Evolutionary conservation across 306 rosid species (phyloP), one percentile per base, ranked within the genome.

Genomic region (Ormosia semicastrata): DNA sequence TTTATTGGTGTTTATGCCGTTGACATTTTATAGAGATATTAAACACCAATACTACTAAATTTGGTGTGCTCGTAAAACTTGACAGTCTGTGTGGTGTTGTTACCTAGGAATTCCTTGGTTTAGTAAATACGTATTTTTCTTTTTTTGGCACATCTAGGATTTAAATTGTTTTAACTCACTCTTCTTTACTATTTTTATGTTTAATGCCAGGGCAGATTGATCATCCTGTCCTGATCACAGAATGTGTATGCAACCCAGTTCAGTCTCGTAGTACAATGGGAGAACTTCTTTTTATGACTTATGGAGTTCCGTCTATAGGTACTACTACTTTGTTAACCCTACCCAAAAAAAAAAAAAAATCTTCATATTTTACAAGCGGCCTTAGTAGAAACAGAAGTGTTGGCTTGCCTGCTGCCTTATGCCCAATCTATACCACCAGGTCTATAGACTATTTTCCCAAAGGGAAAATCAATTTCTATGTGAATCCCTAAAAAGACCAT

Each of bases 221-320:
- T 87, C 98, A 96, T 82, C 97, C 99, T 52, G 83, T 93, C 84
- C 90, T 93, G 89, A 89, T 96, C 66, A 96, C 99, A 75, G 97
- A 96, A 87, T 96, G 99, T 32, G 90, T 86, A 8, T 88, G 98
- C 94, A 96, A 96, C 85, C 97, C 99, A 54, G 86, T 93, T 79
- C 97, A 95, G 30, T 95, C 98, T 79, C 97, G 99, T 33, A 86
- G 94, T 89, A 93, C 92, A 90, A 96, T 96, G 99, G 97, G 88
- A 41, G 99, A 96, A 79, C 98, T 96, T 82, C 91, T 93, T 66
- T 96, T 96, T 85, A 97, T 93, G 88, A 93, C 99, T 43, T 95
- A 93, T 75, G 99, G 99, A 79, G 97, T 92, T 87, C 99, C 97
- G 72, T 93, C 94, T 12, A 69, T 93, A 89, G 97, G 97, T 96